Evolutionary conservation across 2,329 filamentous ascomycete species (phyloP), one percentile per base, ranked within the genome.

Genomic region (Magnaporthiopsis poae): DNA sequence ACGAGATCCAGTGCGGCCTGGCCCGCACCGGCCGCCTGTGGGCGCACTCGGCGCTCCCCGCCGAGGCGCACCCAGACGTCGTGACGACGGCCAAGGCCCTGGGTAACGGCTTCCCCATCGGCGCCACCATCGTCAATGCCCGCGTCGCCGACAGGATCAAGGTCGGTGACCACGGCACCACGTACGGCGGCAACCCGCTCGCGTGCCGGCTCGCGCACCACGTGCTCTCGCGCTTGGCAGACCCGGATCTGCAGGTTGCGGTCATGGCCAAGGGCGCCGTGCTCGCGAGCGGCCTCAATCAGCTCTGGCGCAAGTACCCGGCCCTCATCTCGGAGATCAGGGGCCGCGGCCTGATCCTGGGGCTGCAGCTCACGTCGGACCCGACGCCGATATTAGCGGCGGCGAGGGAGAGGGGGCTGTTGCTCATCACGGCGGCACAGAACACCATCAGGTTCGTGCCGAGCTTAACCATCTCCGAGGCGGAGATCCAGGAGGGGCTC

Each of bases 1-100:
- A 99, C 74, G 95, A 99, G 81, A 99, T 99, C 69, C 95, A 99
- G 79, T 97, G 92, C 76, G 95, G 95, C 65, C 82, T 99, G 46
- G 87, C 88, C 33, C 88, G 95, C 65, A 98, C 95, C 1, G 95
- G 70, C 60, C 69, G 95, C 52, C 84, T 99, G 72, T 99, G 95
- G 95, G 95, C 95, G 0, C 94, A 99, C 74, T 83, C 83, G 13
- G 81, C 83, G 67, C 83, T 95, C 31, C 89, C 91, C 52, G 80
- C 83, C 71, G 88, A 90, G 70, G 92, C 92, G 1, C 95, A 99
- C 75, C 95, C 95, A 8, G 95, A 99, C 73, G 89, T 99, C 70
- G 79, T 99, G 69, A 97, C 94, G 18, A 94, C 91, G 0, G 95
- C 95, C 67, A 99, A 99, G 81, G 95, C 95, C 0, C 87, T 99